A percentile compares a stretch with the other conserved stretches of the same genome.
Conservation (phyloP, 1,139 yeast genomes). For the Taphrina communis region DNA sequence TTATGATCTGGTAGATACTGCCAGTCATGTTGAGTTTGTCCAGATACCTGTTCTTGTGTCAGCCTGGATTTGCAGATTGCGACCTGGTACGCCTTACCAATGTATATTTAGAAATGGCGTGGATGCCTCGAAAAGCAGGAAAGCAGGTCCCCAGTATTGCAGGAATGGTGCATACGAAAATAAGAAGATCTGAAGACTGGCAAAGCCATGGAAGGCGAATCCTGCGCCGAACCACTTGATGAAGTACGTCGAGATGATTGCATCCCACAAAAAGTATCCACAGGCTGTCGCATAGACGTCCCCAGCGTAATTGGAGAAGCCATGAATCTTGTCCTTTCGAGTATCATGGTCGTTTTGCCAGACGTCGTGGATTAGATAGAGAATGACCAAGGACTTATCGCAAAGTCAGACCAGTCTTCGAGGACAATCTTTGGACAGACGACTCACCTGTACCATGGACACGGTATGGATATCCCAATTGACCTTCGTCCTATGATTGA, state of each 20-base stretch:
- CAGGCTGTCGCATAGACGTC: slow-evolving; percentile 72
- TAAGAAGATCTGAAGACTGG: slow-evolving; percentile 75
- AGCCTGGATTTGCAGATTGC: slow-evolving; percentile 57
- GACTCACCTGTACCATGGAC: slow-evolving; percentile 69
- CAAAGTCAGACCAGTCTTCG: too few species aligned
- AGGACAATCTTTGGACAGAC: too few species aligned
- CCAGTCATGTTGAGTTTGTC: slow-evolving; percentile 44
- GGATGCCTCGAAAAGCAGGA: slow-evolving; percentile 83
- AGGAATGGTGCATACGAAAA: slow-evolving; percentile 72
- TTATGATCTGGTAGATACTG: slow-evolving; percentile 58
- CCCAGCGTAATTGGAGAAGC: slow-evolving; percentile 74
- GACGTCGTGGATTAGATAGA: slow-evolving; percentile 63
- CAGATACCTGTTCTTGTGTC: slow-evolving; percentile 24
- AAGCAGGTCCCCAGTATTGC: slow-evolving; percentile 81
- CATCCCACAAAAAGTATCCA: slow-evolving; percentile 95
- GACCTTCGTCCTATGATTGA: slow-evolving; percentile 59
- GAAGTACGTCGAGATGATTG: slow-evolving; percentile 66
- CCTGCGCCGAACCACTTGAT: slow-evolving; percentile 76
- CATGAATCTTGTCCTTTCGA: slow-evolving; percentile 61
- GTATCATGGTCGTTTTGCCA: slow-evolving; percentile 61
- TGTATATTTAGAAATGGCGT: slow-evolving; percentile 92
- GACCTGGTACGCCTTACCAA: slow-evolving; percentile 57
- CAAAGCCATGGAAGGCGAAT: slow-evolving; percentile 82
- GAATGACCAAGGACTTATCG: slow-evolving; percentile 21
- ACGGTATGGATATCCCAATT: slow-evolving; percentile 90